These are phyloP conservation scores for Saccharomyces hybrid DNA, from an alignment of 1,139 yeast genomes.

Conservation along the genomic window DNA sequence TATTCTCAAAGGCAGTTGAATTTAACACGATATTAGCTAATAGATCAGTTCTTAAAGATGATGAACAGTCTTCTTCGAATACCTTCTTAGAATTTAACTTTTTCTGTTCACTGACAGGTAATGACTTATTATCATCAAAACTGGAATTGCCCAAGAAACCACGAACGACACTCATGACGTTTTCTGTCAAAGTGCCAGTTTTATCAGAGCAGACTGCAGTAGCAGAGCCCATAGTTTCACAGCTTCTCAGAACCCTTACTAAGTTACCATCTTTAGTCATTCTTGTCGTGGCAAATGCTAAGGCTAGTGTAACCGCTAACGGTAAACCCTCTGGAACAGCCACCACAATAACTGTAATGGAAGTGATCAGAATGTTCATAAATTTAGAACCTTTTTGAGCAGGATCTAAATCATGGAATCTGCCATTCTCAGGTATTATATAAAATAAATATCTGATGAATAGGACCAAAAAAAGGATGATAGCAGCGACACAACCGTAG, in stretches of 20 bases:
- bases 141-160: constrained; percentile 51
- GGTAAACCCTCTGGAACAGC: constrained; percentile 99
- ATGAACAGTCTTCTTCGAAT: constrained; percentile 22
- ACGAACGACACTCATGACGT: constrained; percentile 79
- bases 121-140: constrained; percentile 28
- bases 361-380: constrained; percentile 77
- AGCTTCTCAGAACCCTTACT: constrained; percentile 85
- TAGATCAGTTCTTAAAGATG: constrained; percentile 37
- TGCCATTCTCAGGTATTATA: constrained; percentile 45
- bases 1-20: constrained; percentile 83
- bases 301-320: constrained; percentile 87
- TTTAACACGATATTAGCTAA: constrained; percentile 63
- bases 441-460: constrained; percentile 70
- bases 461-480: constrained; percentile 66
- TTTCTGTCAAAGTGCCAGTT: constrained; percentile 93
- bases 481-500: constrained; percentile 82
- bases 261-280: constrained; percentile 95
- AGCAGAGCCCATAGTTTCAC: constrained; percentile 99
- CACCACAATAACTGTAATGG: constrained; percentile 88
- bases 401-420: constrained; percentile 39
- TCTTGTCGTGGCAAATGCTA: constrained; percentile 95
- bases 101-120: constrained; percentile 22
- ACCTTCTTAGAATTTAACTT: constrained; percentile 30
- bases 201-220: constrained; percentile 95
- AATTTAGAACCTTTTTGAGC: constrained; percentile 80